Evolutionary conservation across 371 early-diverging fungal species (phyloP).

Genomic region (Mortierella polycephala): DNA sequence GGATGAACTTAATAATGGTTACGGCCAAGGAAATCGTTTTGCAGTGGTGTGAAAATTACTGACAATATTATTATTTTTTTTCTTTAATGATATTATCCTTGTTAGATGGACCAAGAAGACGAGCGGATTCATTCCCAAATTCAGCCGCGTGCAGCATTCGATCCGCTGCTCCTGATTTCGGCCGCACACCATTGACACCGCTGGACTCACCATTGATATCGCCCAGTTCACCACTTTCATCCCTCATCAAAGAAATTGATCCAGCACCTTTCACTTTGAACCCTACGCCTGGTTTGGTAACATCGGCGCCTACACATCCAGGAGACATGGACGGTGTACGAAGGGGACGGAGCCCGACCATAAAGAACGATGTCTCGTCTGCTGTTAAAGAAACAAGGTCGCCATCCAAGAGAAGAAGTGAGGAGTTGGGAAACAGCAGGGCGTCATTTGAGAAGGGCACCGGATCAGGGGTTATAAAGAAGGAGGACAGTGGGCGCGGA

Average conservation of each 20-base stretch:
- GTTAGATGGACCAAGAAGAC: conserved; percentile 46
- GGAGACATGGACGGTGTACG: conserved; percentile 4
- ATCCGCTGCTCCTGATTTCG: conserved; percentile 42
- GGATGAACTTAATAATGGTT: neutral
- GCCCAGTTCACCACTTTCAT: conserved; percentile 33
- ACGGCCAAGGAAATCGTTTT: neutral
- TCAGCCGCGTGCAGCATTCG: conserved; percentile 40
- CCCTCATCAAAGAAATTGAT: conserved; percentile 18
- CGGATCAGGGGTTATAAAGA: neutral
- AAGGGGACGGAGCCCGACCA: conserved; percentile 15
- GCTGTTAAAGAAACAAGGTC: neutral
- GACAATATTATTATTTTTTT: neutral
- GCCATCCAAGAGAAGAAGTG: conserved; percentile 12
- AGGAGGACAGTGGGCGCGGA: conserved; percentile 19
- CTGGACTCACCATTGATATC: conserved; percentile 30
- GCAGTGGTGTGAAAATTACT: neutral
- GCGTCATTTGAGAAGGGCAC: neutral
- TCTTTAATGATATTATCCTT: too few relatives aligned
- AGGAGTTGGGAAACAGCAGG: neutral
- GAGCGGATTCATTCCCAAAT: conserved; percentile 56
- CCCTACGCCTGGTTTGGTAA: neutral
- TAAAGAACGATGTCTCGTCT: neutral
- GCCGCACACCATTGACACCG: conserved; percentile 20
- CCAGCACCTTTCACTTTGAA: conserved; percentile 25
- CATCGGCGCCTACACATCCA: conserved; percentile 4